A percentile compares a stretch with the other conserved stretches of the same genome.
Conservation (phyloP, 495 filamentous ascomycete species). For the Penicillium bialowiezense region DNA sequence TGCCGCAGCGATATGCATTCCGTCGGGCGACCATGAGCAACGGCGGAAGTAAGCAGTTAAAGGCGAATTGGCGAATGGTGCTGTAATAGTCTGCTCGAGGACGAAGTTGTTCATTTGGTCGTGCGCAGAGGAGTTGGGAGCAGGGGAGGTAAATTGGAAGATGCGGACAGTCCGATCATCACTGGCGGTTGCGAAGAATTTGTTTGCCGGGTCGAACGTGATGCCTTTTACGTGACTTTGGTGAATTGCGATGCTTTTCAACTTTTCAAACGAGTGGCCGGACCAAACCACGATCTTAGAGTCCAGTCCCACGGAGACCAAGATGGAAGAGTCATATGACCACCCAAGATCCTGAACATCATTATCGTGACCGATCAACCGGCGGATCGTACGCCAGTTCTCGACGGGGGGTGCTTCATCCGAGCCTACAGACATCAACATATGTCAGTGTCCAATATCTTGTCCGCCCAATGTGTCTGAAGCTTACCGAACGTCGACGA, state of each 20-base stretch:
- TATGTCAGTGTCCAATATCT: not conserved
- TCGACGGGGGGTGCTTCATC: slow-evolving; percentile 92
- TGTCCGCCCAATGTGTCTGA: not conserved
- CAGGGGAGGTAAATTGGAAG: slow-evolving; percentile 87
- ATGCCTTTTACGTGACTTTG: slow-evolving; percentile 98
- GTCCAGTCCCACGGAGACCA: slow-evolving; percentile 94
- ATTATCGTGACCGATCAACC: slow-evolving; percentile 95
- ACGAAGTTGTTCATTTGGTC: slow-evolving; percentile 95
- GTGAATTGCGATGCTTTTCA: slow-evolving; percentile 87
- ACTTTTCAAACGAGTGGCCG: slow-evolving; percentile 93
- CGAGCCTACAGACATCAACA: slow-evolving; percentile 52
- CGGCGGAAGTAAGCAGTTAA: slow-evolving; percentile 95
- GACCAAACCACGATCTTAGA: slow-evolving; percentile 99
- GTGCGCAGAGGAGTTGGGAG: slow-evolving; percentile 87
- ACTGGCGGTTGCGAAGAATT: slow-evolving; percentile 97
- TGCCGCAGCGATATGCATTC: slow-evolving; percentile 92
- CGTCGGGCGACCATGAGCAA: slow-evolving; percentile 96
- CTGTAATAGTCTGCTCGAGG: slow-evolving; percentile 79
- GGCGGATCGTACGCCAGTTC: slow-evolving; percentile 92
- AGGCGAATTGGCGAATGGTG: slow-evolving; percentile 82
- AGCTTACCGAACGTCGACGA: slow-evolving; percentile 69
- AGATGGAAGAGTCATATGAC: slow-evolving; percentile 92
- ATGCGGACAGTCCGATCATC: slow-evolving; percentile 97
- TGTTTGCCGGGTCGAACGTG: slow-evolving; percentile 97
- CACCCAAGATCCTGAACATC: slow-evolving; percentile 98